Base-by-base conservation (phyloP, 495 filamentous ascomycete genomes). In the Aspergillus incahuasiensis region DNA sequence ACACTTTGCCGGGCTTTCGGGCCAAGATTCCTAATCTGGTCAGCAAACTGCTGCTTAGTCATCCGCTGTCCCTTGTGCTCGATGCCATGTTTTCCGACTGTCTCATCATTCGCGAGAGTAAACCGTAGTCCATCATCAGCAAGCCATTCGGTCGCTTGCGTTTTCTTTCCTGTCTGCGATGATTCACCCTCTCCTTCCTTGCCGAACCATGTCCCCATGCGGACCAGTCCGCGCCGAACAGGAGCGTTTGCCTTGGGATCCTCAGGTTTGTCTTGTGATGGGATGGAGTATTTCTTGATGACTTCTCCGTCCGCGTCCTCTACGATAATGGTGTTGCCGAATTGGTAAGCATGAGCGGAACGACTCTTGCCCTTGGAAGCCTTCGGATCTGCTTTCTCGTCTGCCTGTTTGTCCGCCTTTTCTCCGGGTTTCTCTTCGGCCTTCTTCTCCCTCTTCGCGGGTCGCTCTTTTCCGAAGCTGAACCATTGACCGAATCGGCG, bases 301-400 rank as follows among this genome's bases (percentile, higher is more conserved):
- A 99, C 95, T 65, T 99, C 95, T 25, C 95, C 95, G 66, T 96
- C 88, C 67, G 92, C 91, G 62, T 99, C 92, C 70, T 99, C 95
- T 15, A 99, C 91, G 64, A 99, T 97, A 61, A 99, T 92, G 68
- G 91, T 96, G 60, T 90, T 94, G 42, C 92, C 95, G 61, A 92
- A 97, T 61, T 96, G 91, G 63, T 96, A 99, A 3, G 95, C 95
- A 63, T 89, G 81, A 11, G 95, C 95, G 5, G 94, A 85, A 20
- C 80, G 74, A 43, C 68, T 68, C 15, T 70, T 70, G 24, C 60
- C 53, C 50, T 68, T 66, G 16, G 48, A 15, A 22, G 62, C 55
- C 46, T 60, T 61, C 2, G 34, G 3, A 16, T 20, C 34, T 15
- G 55, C 51, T 28, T 67, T 56, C 12, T 63, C 64, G 6, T 67